A percentile compares a stretch with the other conserved stretches of the same genome.
These are phyloP conservation scores for Curvularia sp. DNA, from an alignment of 2,329 filamentous ascomycete species.

Conservation along the genomic window DNA sequence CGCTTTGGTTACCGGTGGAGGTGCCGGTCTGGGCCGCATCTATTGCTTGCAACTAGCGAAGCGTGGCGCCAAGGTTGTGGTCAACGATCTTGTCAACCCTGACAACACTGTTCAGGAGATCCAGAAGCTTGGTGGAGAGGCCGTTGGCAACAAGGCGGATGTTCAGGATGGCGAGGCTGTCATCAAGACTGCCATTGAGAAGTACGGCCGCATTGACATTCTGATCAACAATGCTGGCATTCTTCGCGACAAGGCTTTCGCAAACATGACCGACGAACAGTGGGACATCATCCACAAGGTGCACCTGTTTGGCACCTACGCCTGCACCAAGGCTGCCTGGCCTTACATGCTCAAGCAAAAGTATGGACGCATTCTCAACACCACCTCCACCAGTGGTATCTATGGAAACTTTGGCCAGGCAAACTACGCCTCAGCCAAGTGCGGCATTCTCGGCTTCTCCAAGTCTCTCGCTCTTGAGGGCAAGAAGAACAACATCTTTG, in stretches of 20 bases:
- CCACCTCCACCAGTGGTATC: slow-evolving; percentile 94
- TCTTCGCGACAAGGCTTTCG: slow-evolving; percentile 95
- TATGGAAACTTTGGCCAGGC: slow-evolving; percentile 99
- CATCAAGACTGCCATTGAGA: slow-evolving; percentile 91
- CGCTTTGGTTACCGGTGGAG: slow-evolving; percentile 48
- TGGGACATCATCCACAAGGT: slow-evolving; percentile 94
- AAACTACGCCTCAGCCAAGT: slow-evolving; percentile 81
- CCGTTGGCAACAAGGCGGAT: slow-evolving; percentile 90
- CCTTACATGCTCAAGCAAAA: slow-evolving; percentile 98
- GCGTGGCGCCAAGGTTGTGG: slow-evolving; percentile 82
- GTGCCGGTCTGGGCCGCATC: slow-evolving; percentile 76
- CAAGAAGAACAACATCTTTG: slow-evolving; percentile 95
- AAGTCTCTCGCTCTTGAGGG: slow-evolving; percentile 92
- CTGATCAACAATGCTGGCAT: slow-evolving; percentile 98
- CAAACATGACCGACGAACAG: slow-evolving; percentile 93
- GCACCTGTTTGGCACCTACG: slow-evolving; percentile 93
- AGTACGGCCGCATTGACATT: slow-evolving; percentile 92
- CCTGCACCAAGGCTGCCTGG: slow-evolving; percentile 96
- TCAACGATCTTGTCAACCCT: slow-evolving; percentile 95
- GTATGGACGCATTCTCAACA: slow-evolving; percentile 96
- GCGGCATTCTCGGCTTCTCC: slow-evolving; percentile 92
- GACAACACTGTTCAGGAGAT: slow-evolving; percentile 93
- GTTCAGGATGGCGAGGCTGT: slow-evolving; percentile 91
- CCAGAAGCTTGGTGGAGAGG: slow-evolving; percentile 84
- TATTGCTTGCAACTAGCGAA: slow-evolving; percentile 90